Percentiles rank a stretch among this genome's conserved stretches.
These are phyloP conservation scores for Phtheirospermum japonicum DNA, from an alignment of 257 asterid species.

Conservation along the genomic window DNA sequence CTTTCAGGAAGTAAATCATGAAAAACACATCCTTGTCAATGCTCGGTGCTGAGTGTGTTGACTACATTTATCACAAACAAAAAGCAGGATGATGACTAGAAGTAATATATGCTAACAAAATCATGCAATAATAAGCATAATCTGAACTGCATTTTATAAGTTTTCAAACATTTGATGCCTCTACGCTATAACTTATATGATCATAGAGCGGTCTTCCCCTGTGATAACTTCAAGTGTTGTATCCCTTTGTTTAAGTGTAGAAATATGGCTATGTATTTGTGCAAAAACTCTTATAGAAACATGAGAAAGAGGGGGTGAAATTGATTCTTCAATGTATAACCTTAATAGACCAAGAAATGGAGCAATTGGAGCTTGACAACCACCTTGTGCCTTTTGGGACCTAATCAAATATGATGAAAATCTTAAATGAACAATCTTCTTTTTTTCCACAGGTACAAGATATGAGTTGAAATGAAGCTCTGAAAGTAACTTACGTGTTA, in stretches of 20 bases:
- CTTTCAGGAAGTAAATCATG: not conserved
- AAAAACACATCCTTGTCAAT: not conserved
- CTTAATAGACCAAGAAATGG: slow-evolving; percentile 78
- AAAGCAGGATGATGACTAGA: not conserved
- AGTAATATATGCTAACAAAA: slow-evolving; percentile 5
- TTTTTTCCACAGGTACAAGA: slow-evolving; percentile 10
- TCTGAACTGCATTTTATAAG: slow-evolving; percentile 21
- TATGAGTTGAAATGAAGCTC: slow-evolving; percentile 22
- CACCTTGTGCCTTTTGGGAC: slow-evolving; percentile 63
- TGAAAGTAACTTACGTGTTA: slow-evolving; percentile 55
- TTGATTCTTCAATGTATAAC: slow-evolving; percentile 86
- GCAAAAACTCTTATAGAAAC: slow-evolving; percentile 72
- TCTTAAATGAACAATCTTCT: slow-evolving; percentile 15
- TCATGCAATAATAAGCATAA: slow-evolving; percentile 11
- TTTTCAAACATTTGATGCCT: slow-evolving; percentile 83
- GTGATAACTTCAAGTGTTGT: slow-evolving; percentile 71
- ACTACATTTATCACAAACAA: not conserved
- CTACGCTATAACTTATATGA: slow-evolving; percentile 61
- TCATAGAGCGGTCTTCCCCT: slow-evolving; percentile 83
- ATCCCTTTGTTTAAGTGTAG: slow-evolving; percentile 68
- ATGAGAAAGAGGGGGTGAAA: slow-evolving; percentile 80
- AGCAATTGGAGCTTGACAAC: slow-evolving; percentile 78
- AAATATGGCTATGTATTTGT: slow-evolving; percentile 52
- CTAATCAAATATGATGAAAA: slow-evolving; percentile 42
- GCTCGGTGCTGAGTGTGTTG: not conserved